Conservation (phyloP, 129 eudicot genomes). For the Saposhnikovia divaricata region DNA sequence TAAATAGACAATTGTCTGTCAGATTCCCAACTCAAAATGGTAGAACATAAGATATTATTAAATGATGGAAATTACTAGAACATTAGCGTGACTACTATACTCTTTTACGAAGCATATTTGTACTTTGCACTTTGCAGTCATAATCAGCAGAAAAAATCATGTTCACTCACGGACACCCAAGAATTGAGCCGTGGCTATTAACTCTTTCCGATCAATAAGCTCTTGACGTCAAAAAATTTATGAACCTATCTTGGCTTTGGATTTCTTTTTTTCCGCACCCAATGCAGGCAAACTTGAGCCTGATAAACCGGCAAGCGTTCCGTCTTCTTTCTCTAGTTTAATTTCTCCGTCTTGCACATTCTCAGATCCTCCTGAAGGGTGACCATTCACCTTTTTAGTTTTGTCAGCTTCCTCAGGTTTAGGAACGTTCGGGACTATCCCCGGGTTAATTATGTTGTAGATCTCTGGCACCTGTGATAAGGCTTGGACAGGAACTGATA, state of each 20-base stretch:
- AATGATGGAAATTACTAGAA: neutral
- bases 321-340: constrained; percentile 28
- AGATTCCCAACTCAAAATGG: neutral
- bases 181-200: neutral
- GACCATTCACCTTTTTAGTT: constrained; percentile 18
- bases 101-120: neutral
- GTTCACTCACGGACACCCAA: neutral
- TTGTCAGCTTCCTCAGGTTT: constrained; percentile 15
- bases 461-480: constrained; percentile 43
- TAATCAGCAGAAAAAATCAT: neutral
- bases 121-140: neutral
- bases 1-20: neutral
- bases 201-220: neutral
- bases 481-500: constrained; percentile 64
- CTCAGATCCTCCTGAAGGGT: constrained; percentile 25
- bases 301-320: constrained; percentile 58
- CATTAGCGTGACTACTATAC: neutral
- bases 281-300: constrained; percentile 64
- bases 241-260: constrained; percentile 32
- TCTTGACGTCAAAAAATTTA: constrained; percentile 1
- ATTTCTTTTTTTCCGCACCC: constrained; percentile 62
- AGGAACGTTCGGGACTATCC: constrained; percentile 29
- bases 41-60: neutral
- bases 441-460: constrained; percentile 62
- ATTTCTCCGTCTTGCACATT: constrained; percentile 18